Percentiles rank a stretch among this genome's conserved stretches.
Conservation (phyloP, 768 basidiomycete species). For the Lanmaoa pseudosensibilis region DNA sequence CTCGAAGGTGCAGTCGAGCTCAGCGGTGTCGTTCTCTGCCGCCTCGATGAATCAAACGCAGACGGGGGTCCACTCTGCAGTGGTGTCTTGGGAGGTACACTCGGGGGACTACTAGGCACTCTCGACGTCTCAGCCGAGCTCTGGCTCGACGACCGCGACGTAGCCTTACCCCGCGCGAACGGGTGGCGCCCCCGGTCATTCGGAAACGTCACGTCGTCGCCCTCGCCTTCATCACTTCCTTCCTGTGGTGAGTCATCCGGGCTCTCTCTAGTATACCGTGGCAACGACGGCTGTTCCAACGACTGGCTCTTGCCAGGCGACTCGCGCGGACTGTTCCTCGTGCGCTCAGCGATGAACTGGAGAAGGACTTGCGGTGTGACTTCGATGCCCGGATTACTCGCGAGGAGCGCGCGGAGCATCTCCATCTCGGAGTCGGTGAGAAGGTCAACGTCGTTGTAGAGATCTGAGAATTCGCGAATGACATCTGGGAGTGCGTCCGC, state of each 20-base stretch:
- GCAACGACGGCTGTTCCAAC: constrained; percentile 11
- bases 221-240: constrained; percentile 36
- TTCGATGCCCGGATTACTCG: constrained; percentile 58
- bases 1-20: constrained; percentile 64
- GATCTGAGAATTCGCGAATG: constrained; percentile 59
- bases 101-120: constrained; percentile 51
- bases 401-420: constrained; percentile 57
- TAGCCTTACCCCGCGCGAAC: constrained; percentile 22
- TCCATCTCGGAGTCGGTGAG: constrained; percentile 62
- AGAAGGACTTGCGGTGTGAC: constrained; percentile 69
- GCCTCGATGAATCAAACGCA: constrained; percentile 65
- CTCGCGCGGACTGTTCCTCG: constrained; percentile 39
- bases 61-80: constrained; percentile 43
- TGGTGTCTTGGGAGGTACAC: constrained; percentile 56
- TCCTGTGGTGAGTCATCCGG: constrained; percentile 35
- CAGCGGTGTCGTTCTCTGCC: constrained; percentile 73
- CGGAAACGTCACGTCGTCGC: constrained; percentile 36
- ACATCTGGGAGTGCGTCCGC: constrained; percentile 71
- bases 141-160: constrained; percentile 58
- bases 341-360: constrained; percentile 61
- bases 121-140: constrained; percentile 49
- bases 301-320: constrained; percentile 24
- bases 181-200: constrained; percentile 42
- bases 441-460: constrained; percentile 62
- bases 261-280: constrained; percentile 26